Evolutionary conservation across 768 basidiomycete species (phyloP), one percentile per base, ranked within the genome.

Genomic region (Psilocybe cyanescens): DNA sequence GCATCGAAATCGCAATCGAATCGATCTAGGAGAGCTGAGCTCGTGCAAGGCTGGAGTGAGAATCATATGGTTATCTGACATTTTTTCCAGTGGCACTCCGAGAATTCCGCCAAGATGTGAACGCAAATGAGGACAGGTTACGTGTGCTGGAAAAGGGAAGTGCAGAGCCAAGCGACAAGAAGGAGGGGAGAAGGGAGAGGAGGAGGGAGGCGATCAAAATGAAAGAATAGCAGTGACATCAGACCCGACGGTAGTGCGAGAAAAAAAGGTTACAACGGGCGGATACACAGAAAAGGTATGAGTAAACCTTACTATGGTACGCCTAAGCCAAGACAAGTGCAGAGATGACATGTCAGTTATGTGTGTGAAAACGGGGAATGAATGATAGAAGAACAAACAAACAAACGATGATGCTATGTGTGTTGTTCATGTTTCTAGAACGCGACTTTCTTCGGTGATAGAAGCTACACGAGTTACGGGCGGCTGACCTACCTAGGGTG

Each of bases 381-480:
- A 51, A 50, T 56, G 55, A 55, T 48, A 56, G 51, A 53, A 56
- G 51, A 53, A 54, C 51, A 53, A 60, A 60, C 59, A 55, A 55
- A 41, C 4, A 30, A 60, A 28, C 14, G 37, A 54, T 60, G 59
- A 58, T 58, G 56, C 11, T 7, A 7, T 35, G 33, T 35, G 24
- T 48, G 37, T 39, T 60, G 33, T 46, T 28, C 45, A 33, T 54
- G 30, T 45, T 57, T 57, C 50, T 37, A 55, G 53, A 58, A 41
- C 37, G 54, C 55, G 48, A 35, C 44, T 52, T 48, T 44, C 56
- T 47, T 58, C 59, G 58, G 63, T 60, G 59, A 60, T 65, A 66
- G 65, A 66, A 66, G 65, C 65, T 29, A 62, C 55, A 60, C 55
- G 61, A 46, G 55, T 57, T 57, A 51, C 8, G 65, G 61, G 60